Conservation (phyloP, 495 filamentous ascomycete species). For the Gamarada debralockiae region DNA sequence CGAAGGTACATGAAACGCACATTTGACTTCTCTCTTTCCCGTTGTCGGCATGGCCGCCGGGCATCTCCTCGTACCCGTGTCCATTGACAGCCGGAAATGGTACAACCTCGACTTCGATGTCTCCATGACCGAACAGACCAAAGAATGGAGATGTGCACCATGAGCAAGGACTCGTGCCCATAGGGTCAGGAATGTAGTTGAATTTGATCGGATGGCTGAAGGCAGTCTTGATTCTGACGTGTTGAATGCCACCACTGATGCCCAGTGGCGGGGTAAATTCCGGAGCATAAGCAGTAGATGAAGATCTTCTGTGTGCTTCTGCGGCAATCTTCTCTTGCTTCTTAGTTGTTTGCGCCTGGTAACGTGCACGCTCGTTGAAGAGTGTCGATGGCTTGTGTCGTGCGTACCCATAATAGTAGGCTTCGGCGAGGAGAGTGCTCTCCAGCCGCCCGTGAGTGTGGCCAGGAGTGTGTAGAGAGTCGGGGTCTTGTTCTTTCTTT, state of each 20-base stretch:
- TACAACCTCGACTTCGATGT: neutral
- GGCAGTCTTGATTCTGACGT: slow-evolving; percentile 10
- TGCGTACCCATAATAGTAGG: no score
- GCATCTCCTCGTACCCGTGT: slow-evolving; percentile 17
- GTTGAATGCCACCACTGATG: neutral
- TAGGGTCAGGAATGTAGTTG: slow-evolving; percentile 9
- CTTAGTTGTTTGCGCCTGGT: no score
- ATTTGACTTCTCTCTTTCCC: slow-evolving; percentile 3
- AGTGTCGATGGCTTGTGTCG: no score
- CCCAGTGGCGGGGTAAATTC: neutral
- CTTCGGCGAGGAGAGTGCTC: no score
- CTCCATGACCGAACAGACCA: slow-evolving; percentile 11
- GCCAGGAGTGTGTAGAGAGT: no score
- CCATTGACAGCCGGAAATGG: neutral
- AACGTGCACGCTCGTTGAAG: no score
- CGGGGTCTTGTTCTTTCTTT: neutral
- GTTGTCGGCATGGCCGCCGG: neutral
- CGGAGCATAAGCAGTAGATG: no score
- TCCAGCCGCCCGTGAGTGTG: no score
- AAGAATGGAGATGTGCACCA: slow-evolving; percentile 16
- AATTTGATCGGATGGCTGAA: slow-evolving; percentile 19
- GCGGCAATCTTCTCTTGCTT: no score
- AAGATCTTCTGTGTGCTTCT: no score
- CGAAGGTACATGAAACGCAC: slow-evolving; percentile 8
- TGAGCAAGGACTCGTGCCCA: slow-evolving; percentile 3